Percentiles rank a stretch among this genome's conserved stretches.
Conservation (phyloP, 2,329 filamentous ascomycete genomes). For the Monosporascus sp. region DNA sequence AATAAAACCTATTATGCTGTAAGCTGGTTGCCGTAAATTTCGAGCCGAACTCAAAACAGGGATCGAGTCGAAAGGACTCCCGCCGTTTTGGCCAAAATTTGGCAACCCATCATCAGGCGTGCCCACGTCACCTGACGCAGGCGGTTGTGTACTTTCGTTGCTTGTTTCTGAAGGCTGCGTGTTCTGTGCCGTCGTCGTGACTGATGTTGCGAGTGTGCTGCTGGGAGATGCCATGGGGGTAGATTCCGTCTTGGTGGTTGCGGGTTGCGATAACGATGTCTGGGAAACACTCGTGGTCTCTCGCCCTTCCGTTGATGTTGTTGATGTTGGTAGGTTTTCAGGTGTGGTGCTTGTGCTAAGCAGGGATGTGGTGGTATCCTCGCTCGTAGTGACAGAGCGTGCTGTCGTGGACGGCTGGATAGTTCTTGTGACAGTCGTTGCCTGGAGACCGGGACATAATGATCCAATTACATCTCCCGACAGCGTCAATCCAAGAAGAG, state of each 20-base stretch:
- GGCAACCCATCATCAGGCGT: neutral
- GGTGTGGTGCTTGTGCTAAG: constrained; percentile 1
- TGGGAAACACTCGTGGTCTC: neutral
- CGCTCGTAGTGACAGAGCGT: constrained; percentile 7
- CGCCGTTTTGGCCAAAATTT: neutral
- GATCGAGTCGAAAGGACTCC: neutral
- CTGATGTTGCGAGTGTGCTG: neutral
- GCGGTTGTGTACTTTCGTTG: neutral
- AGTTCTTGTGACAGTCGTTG: constrained; percentile 18
- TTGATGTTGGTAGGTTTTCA: neutral
- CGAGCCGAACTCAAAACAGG: neutral
- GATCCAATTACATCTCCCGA: constrained; percentile 17
- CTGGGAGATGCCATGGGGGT: neutral
- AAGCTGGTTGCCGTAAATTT: neutral
- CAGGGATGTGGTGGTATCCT: constrained; percentile 4
- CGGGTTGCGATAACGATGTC: neutral
- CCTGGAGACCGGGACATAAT: constrained; percentile 17
- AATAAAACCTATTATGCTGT: neutral
- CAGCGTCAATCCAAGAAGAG: constrained; percentile 20
- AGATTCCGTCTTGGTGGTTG: neutral
- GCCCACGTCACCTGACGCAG: neutral
- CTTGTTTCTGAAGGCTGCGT: neutral
- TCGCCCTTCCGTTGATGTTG: neutral
- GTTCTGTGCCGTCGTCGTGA: neutral
- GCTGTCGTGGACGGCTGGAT: constrained; percentile 13